A percentile compares a stretch with the other conserved stretches of the same genome.
These are phyloP conservation scores for Hypomontagnella monticulosa DNA, from an alignment of 495 filamentous ascomycete genomes.

Conservation along the genomic window DNA sequence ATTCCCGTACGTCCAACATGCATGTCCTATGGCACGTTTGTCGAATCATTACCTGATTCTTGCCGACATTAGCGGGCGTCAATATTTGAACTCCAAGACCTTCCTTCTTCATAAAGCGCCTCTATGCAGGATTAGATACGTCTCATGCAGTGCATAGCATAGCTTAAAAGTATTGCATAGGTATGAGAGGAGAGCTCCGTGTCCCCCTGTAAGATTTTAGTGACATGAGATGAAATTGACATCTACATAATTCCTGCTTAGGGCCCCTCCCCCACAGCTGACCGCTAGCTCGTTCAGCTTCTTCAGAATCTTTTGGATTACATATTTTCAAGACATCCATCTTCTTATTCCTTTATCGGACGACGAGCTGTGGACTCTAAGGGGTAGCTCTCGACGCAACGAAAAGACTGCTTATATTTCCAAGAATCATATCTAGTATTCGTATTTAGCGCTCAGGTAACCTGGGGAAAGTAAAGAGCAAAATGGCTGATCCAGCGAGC, in stretches of 20 bases:
- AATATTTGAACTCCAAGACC: no score
- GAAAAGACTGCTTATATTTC: background rate
- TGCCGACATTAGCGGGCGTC: no score
- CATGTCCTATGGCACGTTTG: background rate
- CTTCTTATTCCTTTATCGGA: no score
- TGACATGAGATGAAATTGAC: background rate
- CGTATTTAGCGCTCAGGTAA: background rate
- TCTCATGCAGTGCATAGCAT: background rate
- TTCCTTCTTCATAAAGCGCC: background rate
- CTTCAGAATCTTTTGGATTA: background rate
- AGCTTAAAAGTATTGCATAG: no score
- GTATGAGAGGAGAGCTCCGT: background rate
- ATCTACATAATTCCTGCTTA: background rate
- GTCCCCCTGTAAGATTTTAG: background rate
- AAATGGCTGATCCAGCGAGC: constrained; percentile 21
- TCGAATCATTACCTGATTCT: no score
- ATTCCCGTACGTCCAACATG: background rate
- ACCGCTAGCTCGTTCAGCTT: constrained; percentile 1
- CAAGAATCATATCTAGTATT: background rate
- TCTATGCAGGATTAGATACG: background rate
- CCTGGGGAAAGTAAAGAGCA: constrained; percentile 1
- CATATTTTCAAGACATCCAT: background rate
- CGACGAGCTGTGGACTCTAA: no score
- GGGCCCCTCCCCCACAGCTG: background rate
- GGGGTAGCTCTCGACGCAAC: no score